Conservation (phyloP, 768 basidiomycete species). For the Rhodotorula paludigena region DNA sequence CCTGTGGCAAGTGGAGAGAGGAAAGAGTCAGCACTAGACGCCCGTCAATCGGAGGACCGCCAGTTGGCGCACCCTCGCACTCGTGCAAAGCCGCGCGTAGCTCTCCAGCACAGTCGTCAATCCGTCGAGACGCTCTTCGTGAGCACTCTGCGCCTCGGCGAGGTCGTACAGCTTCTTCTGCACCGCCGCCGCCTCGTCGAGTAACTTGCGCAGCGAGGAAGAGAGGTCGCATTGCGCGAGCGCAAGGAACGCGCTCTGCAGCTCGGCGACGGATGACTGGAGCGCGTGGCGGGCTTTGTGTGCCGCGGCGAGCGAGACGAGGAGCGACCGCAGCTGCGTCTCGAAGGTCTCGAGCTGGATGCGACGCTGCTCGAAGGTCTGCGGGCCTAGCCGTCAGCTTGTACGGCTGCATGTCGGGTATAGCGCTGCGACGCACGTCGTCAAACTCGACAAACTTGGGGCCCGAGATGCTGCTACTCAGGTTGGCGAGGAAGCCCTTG, state of each 20-base stretch:
- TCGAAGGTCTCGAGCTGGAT: slow-evolving; percentile 82
- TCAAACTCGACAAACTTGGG: slow-evolving; percentile 83
- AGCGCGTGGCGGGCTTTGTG: slow-evolving; percentile 66
- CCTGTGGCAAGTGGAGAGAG: slow-evolving; percentile 49
- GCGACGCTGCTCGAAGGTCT: slow-evolving; percentile 92
- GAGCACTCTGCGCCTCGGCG: slow-evolving; percentile 68
- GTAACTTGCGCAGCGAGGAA: slow-evolving; percentile 63
- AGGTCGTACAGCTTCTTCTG: slow-evolving; percentile 68
- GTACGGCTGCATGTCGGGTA: too few species aligned
- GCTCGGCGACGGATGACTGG: slow-evolving; percentile 52
- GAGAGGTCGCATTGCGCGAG: slow-evolving; percentile 48
- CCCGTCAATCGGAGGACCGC: too few species aligned
- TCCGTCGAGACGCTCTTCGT: slow-evolving; percentile 64
- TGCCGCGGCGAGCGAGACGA: slow-evolving; percentile 80
- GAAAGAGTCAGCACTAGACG: neutral
- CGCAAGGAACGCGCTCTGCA: slow-evolving; percentile 65
- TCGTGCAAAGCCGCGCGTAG: slow-evolving; percentile 66
- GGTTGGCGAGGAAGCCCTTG: slow-evolving; percentile 50
- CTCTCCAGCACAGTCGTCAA: slow-evolving; percentile 81
- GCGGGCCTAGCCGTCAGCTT: slow-evolving; percentile 2
- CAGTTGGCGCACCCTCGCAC: slow-evolving; percentile 31
- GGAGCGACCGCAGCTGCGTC: slow-evolving; percentile 75
- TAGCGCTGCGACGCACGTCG: slow-evolving; percentile 62
- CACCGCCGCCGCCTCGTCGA: slow-evolving; percentile 68
- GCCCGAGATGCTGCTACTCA: slow-evolving; percentile 50